phyloP scores from a whole-genome alignment of 805 yeast genomes.

The Kodamaea fukazawae region DNA sequence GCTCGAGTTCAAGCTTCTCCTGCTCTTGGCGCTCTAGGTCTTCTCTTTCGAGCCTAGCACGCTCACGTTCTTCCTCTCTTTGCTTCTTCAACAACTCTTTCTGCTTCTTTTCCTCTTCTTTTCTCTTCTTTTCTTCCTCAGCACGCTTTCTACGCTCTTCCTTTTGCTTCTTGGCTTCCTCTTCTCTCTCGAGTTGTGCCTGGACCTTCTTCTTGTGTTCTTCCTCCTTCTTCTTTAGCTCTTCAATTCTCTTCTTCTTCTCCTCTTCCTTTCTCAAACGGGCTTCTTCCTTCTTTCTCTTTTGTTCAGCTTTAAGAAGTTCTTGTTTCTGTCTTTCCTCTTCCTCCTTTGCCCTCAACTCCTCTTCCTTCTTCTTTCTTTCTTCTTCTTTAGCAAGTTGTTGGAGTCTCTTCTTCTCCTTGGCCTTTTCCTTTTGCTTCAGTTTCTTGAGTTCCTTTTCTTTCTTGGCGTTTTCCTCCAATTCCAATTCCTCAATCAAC shows the following conservation, averaged over 20 bases:
- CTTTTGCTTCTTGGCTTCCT: slow-evolving; percentile 23
- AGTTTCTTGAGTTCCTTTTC: slow-evolving; percentile 65
- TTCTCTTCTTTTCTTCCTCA: slow-evolving; percentile 10
- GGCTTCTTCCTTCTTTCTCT: slow-evolving; percentile 37
- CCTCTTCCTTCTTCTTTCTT: slow-evolving; percentile 51
- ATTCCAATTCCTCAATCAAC: slow-evolving; percentile 66
- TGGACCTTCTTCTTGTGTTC: slow-evolving; percentile 31
- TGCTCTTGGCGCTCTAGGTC: slow-evolving; percentile 17
- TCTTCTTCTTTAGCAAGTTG: slow-evolving; percentile 66
- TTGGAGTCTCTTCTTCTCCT: slow-evolving; percentile 62
- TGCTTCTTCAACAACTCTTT: slow-evolving; percentile 12
- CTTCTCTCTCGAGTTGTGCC: slow-evolving; percentile 30
- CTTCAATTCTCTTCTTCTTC: slow-evolving; percentile 43
- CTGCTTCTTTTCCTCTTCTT: slow-evolving; percentile 12
- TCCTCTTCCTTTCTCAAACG: slow-evolving; percentile 46
- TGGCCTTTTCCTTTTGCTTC: slow-evolving; percentile 64
- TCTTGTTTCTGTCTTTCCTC: slow-evolving; percentile 32
- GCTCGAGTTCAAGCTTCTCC: slow-evolving; percentile 8
- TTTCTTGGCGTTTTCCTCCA: slow-evolving; percentile 61
- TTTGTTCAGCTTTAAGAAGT: slow-evolving; percentile 35
- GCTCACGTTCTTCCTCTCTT: slow-evolving; percentile 8
- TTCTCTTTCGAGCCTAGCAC: slow-evolving; percentile 5
- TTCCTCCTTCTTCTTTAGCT: slow-evolving; percentile 30
- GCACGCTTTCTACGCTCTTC: slow-evolving; percentile 13
- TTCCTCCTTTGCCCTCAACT: slow-evolving; percentile 40